A percentile compares a stretch with the other conserved stretches of the same genome.
phyloP scores from a whole-genome alignment of 768 basidiomycete genomes.

The Phanerochaete carnosa region DNA sequence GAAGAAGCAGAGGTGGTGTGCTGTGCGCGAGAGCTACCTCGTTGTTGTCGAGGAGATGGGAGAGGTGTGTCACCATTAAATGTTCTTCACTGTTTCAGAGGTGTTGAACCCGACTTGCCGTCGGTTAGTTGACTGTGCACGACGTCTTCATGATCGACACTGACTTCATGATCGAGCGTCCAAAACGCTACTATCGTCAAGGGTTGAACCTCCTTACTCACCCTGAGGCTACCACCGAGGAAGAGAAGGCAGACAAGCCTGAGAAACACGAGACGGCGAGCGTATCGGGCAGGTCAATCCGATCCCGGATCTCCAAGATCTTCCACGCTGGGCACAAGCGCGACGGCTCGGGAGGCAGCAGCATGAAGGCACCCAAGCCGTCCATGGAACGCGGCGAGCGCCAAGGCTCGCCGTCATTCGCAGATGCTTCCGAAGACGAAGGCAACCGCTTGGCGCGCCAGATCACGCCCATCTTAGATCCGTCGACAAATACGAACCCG shows the following conservation, averaged over 20 bases:
- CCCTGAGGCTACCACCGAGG: slow-evolving; percentile 18
- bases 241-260: slow-evolving; percentile 20
- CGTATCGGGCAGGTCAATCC: slow-evolving; percentile 1
- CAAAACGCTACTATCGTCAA: slow-evolving; percentile 84
- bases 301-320: slow-evolving; percentile 8
- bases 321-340: not conserved
- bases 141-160: slow-evolving; percentile 92
- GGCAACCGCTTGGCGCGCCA: slow-evolving; percentile 26
- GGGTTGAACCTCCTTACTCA: slow-evolving; percentile 66
- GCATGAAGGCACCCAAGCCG: slow-evolving; percentile 1
- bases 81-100: not conserved
- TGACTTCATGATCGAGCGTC: slow-evolving; percentile 88
- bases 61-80: slow-evolving; percentile 48
- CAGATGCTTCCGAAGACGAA: slow-evolving; percentile 14
- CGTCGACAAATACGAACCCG: slow-evolving; percentile 72
- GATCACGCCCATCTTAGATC: slow-evolving; percentile 68
- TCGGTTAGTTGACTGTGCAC: slow-evolving; percentile 68
- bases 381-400: not conserved
- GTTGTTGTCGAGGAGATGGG: slow-evolving; percentile 85
- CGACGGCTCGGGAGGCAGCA: not conserved
- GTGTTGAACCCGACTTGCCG: not conserved
- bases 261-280: slow-evolving; percentile 8
- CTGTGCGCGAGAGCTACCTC: slow-evolving; percentile 88
- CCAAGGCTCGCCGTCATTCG: slow-evolving; percentile 21
- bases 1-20: slow-evolving; percentile 82